A percentile compares a stretch with the other conserved stretches of the same genome.
phyloP scores from a whole-genome alignment of 2,329 filamentous ascomycete genomes.

The Chrysosphaeria jannelii region DNA sequence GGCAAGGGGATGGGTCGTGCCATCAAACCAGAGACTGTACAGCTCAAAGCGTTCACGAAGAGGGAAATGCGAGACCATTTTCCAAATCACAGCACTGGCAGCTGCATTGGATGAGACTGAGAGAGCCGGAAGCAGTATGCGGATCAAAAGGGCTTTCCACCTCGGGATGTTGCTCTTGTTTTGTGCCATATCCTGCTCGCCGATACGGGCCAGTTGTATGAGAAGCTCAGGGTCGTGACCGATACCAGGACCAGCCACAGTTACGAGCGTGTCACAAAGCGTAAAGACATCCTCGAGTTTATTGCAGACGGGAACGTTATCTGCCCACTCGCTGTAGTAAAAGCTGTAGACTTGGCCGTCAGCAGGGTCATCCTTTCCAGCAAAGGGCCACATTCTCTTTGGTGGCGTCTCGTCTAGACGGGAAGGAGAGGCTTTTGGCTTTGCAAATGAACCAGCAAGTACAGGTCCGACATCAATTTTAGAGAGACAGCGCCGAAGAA shows the following conservation, averaged over 20 bases:
- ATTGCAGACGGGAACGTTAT: constrained; percentile 78
- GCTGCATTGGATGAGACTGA: constrained; percentile 66
- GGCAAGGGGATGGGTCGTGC: constrained; percentile 51
- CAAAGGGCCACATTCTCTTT: constrained; percentile 41
- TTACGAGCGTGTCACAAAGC: constrained; percentile 57
- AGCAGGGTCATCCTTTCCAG: constrained; percentile 45
- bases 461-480: too few species aligned
- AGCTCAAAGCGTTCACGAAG: constrained; percentile 53
- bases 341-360: constrained; percentile 64
- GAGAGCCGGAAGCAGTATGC: constrained; percentile 62
- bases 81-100: constrained; percentile 63
- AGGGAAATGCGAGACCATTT: constrained; percentile 51
- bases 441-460: constrained; percentile 18
- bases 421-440: constrained; percentile 8
- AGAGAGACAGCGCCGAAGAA: constrained; percentile 53
- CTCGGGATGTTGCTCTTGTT: constrained; percentile 48
- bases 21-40: constrained; percentile 80
- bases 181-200: constrained; percentile 37
- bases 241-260: constrained; percentile 65
- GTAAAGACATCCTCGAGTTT: constrained; percentile 72
- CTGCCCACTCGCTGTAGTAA: constrained; percentile 93
- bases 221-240: constrained; percentile 55
- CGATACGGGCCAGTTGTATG: constrained; percentile 63
- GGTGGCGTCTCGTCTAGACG: constrained; percentile 12
- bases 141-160: constrained; percentile 63